Evolutionary conservation across 192 early-diverging fungal genomes (phyloP).

Genomic region (Umbelopsis sp.): DNA sequence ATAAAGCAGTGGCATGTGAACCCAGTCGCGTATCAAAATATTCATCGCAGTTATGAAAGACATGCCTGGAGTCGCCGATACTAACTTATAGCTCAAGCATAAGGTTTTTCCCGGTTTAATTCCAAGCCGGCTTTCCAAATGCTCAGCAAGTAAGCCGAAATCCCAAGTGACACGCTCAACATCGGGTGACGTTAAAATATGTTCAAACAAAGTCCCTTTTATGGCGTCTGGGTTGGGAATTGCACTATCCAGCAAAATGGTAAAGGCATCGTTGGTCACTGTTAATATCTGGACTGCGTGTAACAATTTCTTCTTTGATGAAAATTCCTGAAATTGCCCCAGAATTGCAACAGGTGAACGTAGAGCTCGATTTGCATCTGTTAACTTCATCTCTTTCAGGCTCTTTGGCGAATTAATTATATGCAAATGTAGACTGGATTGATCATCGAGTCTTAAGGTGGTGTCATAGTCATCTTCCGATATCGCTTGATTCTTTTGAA

Average conservation of each 20-base stretch:
- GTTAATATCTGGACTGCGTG: constrained; percentile 21
- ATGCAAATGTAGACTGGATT: neutral
- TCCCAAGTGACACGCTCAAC: constrained; percentile 16
- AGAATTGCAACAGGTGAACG: constrained; percentile 16
- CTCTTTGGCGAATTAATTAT: neutral
- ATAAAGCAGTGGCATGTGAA: neutral
- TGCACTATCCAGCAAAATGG: constrained; percentile 15
- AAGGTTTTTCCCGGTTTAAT: constrained; percentile 17
- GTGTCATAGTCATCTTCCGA: constrained; percentile 10
- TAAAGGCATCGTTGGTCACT: constrained; percentile 1
- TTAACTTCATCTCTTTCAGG: neutral
- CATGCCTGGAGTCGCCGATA: neutral
- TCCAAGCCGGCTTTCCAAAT: neutral
- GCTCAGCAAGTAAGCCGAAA: neutral
- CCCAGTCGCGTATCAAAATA: neutral
- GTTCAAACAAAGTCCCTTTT: neutral
- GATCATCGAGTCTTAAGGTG: neutral
- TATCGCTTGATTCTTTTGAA: constrained; percentile 2
- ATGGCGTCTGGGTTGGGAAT: neutral
- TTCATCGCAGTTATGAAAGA: neutral
- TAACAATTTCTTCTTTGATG: neutral
- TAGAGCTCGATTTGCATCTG: neutral
- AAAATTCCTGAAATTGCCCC: neutral
- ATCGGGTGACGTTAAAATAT: constrained; percentile 15
- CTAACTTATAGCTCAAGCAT: constrained; percentile 5